Percentiles rank a stretch among this genome's conserved stretches.
phyloP scores from a whole-genome alignment of 2,329 filamentous ascomycete species.

The Fusarium illudens region DNA sequence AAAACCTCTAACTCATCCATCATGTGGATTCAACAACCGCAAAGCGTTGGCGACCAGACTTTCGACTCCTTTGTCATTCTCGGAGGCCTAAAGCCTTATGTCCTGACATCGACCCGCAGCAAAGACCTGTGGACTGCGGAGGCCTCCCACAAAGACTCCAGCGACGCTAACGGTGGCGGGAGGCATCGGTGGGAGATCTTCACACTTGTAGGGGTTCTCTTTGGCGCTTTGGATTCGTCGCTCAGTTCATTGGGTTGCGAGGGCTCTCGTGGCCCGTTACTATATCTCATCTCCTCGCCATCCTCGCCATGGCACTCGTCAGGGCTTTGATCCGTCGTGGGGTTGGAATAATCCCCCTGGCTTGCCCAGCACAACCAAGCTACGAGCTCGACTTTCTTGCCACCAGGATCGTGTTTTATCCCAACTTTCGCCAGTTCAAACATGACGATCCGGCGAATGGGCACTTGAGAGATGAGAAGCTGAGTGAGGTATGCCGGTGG shows the following conservation, averaged over 20 bases:
- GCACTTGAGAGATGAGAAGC: no score
- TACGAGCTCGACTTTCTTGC: constrained; percentile 1
- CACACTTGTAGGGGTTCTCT: background rate
- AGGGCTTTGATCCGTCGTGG: background rate
- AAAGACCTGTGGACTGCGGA: background rate
- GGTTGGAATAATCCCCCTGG: background rate
- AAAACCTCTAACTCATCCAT: background rate
- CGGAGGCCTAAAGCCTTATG: background rate
- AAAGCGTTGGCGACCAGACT: background rate
- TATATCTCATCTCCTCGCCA: background rate
- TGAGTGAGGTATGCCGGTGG: background rate
- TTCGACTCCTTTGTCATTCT: background rate
- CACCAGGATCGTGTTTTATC: background rate
- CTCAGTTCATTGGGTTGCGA: background rate
- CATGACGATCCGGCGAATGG: background rate
- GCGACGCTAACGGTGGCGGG: background rate
- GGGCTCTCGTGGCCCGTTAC: background rate
- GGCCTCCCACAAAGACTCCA: background rate
- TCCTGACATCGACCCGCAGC: background rate
- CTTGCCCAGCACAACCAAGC: background rate
- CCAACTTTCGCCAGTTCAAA: background rate
- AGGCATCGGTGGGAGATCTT: background rate
- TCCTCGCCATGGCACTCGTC: background rate
- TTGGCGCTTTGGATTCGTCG: background rate
- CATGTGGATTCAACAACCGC: background rate